Evolutionary conservation across 805 yeast species (phyloP).

Genomic region (Lachancea quebecensis): DNA sequence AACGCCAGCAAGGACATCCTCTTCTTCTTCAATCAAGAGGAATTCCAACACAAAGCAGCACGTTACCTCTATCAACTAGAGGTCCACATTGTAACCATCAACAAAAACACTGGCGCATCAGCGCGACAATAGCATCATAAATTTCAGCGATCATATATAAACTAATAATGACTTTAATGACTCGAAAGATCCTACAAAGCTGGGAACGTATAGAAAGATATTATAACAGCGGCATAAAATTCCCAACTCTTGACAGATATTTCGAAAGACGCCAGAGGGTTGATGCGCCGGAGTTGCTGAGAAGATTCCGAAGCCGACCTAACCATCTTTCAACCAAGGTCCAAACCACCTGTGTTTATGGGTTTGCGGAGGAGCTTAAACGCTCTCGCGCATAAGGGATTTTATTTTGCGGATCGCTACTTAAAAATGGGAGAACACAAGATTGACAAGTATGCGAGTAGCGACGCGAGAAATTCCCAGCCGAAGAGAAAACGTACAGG

Average conservation of each 20-base stretch:
- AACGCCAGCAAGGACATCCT: slow-evolving; percentile 5
- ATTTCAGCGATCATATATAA: slow-evolving; percentile 1
- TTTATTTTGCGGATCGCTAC: not conserved
- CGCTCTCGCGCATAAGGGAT: slow-evolving; percentile 4
- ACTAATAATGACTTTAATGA: slow-evolving; percentile 5
- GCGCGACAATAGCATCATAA: no score
- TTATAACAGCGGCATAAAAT: no score
- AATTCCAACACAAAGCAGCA: slow-evolving; percentile 5
- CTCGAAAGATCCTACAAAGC: not conserved
- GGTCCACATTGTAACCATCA: not conserved
- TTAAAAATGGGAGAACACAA: not conserved
- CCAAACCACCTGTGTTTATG: not conserved
- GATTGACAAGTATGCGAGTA: not conserved
- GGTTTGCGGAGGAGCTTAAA: slow-evolving; percentile 2
- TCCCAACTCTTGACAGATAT: no score
- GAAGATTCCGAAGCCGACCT: no score
- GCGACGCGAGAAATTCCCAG: not conserved
- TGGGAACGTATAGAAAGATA: not conserved
- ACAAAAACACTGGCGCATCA: no score
- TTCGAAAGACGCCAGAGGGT: no score
- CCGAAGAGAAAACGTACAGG: no score
- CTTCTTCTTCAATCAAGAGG: slow-evolving; percentile 6
- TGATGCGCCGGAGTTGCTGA: no score
- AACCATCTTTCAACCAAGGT: no score
- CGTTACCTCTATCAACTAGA: slow-evolving; percentile 6